Evolutionary conservation across 495 filamentous ascomycete species (phyloP).

Genomic region (Rusavskia elegans): DNA sequence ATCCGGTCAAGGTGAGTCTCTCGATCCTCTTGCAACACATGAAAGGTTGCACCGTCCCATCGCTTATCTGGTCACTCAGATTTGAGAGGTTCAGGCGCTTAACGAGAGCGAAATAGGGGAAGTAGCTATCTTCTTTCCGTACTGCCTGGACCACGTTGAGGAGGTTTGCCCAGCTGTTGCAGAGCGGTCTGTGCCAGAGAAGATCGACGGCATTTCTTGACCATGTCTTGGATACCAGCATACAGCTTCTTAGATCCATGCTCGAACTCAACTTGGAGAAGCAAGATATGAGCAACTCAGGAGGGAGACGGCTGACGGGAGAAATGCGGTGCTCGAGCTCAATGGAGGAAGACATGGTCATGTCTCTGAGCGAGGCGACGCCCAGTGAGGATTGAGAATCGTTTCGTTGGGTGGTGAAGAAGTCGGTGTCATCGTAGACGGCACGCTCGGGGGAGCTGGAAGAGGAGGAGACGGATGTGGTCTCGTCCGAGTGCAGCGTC

Average conservation of each 20-base stretch:
- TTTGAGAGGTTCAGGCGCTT: conserved; percentile 79
- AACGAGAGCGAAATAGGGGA: conserved; percentile 73
- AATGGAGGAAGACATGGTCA: conserved; percentile 38
- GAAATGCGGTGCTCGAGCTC: conserved; percentile 42
- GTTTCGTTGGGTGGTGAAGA: conserved; percentile 68
- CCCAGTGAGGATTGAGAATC: conserved; percentile 85
- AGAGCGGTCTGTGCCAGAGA: conserved; percentile 86
- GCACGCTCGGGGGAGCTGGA: conserved; percentile 72
- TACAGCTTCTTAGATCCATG: conserved; percentile 64
- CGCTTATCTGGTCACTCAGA: conserved; percentile 60
- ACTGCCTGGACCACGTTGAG: conserved; percentile 64
- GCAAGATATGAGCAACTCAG: conserved; percentile 84
- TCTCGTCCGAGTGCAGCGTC: conserved; percentile 6
- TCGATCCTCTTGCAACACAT: conserved; percentile 79
- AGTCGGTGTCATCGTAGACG: conserved; percentile 77
- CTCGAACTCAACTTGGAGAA: conserved; percentile 70
- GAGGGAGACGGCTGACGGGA: conserved; percentile 71
- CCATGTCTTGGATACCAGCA: conserved; percentile 89
- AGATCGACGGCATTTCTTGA: conserved; percentile 82
- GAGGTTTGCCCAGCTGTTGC: conserved; percentile 69
- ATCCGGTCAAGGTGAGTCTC: conserved; percentile 85
- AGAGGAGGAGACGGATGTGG: conserved; percentile 42
- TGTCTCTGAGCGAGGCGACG: conserved; percentile 58
- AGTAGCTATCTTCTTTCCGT: conserved; percentile 50
- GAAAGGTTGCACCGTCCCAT: conserved; percentile 76